phyloP scores from a whole-genome alignment of 225 moss, liverwort and hornwort genomes.

The Polytrichum commune region DNA sequence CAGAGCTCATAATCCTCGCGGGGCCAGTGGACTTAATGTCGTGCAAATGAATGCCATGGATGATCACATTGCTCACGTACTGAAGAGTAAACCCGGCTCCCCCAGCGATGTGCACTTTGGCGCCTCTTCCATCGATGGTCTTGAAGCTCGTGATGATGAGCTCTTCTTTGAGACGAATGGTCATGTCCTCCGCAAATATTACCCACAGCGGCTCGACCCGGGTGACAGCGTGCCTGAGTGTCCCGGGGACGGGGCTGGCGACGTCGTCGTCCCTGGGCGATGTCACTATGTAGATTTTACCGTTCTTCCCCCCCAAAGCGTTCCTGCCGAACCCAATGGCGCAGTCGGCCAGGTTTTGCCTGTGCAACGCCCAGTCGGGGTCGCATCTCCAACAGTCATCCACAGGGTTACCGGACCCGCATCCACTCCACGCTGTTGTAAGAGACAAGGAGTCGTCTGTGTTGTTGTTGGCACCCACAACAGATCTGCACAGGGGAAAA shows the following conservation, averaged over 20 bases:
- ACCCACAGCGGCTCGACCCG: conserved; percentile 48
- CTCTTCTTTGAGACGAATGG: conserved; percentile 41
- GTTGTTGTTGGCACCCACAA: not conserved
- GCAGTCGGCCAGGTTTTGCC: conserved; percentile 25
- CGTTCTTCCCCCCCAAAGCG: conserved; percentile 46
- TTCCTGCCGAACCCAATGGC: conserved; percentile 48
- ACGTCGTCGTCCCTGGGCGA: conserved; percentile 35
- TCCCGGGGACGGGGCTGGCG: conserved; percentile 32
- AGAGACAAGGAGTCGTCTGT: not conserved
- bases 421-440: not conserved
- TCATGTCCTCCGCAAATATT: conserved; percentile 38
- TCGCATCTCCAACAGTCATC: conserved; percentile 30
- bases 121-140: conserved; percentile 58
- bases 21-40: conserved; percentile 64
- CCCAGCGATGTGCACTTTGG: conserved; percentile 26
- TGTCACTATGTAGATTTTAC: conserved; percentile 47
- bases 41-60: conserved; percentile 62
- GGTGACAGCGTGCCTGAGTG: conserved; percentile 44
- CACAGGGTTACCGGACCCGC: conserved; percentile 16
- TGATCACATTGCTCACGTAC: conserved; percentile 41
- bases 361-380: conserved; percentile 13
- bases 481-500: not conserved
- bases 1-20: conserved; percentile 45
- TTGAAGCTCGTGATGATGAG: conserved; percentile 58
- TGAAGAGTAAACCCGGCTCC: conserved; percentile 63